phyloP scores from a whole-genome alignment of 2,329 filamentous ascomycete genomes.

The Drechslerella coelobrocha region DNA sequence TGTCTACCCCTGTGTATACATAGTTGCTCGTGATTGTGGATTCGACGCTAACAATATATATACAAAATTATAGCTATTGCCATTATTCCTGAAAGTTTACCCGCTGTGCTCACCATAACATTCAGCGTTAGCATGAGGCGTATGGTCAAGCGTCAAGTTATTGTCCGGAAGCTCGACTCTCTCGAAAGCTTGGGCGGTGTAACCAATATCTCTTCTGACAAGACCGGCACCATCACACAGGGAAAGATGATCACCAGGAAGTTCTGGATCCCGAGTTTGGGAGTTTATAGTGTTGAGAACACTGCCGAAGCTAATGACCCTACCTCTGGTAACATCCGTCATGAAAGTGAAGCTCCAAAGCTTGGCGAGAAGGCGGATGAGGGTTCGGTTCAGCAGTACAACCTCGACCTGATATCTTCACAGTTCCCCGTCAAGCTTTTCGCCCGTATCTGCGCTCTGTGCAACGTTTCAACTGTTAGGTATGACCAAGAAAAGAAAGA shows the following conservation, averaged over 20 bases:
- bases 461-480: conserved; percentile 70
- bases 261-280: conserved; percentile 66
- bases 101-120: conserved; percentile 66
- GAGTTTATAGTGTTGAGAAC: conserved; percentile 66
- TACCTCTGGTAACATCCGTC: conserved; percentile 63
- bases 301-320: conserved; percentile 67
- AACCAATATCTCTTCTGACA: conserved; percentile 65
- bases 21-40: neutral
- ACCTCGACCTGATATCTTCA: conserved; percentile 34
- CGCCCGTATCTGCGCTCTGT: conserved; percentile 60
- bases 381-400: conserved; percentile 26
- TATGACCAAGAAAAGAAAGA: conserved; percentile 59
- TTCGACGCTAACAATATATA: neutral
- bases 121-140: conserved; percentile 56
- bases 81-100: conserved; percentile 70
- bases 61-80: conserved; percentile 59
- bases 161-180: conserved; percentile 47
- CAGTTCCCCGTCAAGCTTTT: conserved; percentile 28
- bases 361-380: conserved; percentile 55
- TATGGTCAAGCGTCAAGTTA: conserved; percentile 49
- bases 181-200: conserved; percentile 67
- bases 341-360: conserved; percentile 61
- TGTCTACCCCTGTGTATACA: conserved; percentile 56
- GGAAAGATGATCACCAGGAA: conserved; percentile 70
- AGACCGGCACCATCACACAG: conserved; percentile 68